phyloP scores from a whole-genome alignment of 1,284 basidiomycete genomes.

The Leccinum subrobustum region DNA sequence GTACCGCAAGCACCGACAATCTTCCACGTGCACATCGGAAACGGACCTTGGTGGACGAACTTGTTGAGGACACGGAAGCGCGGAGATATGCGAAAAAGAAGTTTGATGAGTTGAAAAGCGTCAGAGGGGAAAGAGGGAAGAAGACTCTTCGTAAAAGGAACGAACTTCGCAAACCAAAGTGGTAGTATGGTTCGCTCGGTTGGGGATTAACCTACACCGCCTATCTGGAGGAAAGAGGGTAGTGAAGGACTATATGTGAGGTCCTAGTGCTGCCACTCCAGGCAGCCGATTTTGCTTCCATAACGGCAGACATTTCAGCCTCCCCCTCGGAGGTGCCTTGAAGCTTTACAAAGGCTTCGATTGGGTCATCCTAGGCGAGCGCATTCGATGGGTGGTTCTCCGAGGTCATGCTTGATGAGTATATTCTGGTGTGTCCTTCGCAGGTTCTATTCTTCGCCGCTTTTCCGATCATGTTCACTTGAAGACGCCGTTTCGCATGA shows the following conservation, averaged over 20 bases:
- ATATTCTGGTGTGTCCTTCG: slow-evolving; percentile 2
- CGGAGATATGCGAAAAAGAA: slow-evolving; percentile 92
- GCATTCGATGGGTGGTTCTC: neutral
- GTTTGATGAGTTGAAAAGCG: slow-evolving; percentile 80
- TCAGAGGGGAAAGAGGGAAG: slow-evolving; percentile 70
- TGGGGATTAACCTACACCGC: slow-evolving; percentile 9
- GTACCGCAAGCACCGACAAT: slow-evolving; percentile 69
- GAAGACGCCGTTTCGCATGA: slow-evolving; percentile 11
- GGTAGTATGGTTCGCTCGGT: slow-evolving; percentile 44
- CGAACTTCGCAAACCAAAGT: slow-evolving; percentile 62
- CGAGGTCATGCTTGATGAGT: slow-evolving; percentile 4
- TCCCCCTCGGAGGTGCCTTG: neutral
- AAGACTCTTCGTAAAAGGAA: slow-evolving; percentile 73
- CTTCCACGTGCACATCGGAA: slow-evolving; percentile 69
- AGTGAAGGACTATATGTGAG: neutral
- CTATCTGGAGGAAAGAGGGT: slow-evolving; percentile 1
- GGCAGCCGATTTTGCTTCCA: neutral
- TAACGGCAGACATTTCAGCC: neutral
- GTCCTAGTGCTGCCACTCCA: neutral
- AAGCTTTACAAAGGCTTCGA: neutral
- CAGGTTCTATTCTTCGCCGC: slow-evolving; percentile 8
- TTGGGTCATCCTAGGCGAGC: neutral
- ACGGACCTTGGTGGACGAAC: slow-evolving; percentile 83
- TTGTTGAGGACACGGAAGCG: slow-evolving; percentile 86
- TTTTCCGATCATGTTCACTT: slow-evolving; percentile 15